These are phyloP conservation scores for Ophiostoma novo-ulmi DNA, from an alignment of 2,329 filamentous ascomycete species.

Conservation along the genomic window DNA sequence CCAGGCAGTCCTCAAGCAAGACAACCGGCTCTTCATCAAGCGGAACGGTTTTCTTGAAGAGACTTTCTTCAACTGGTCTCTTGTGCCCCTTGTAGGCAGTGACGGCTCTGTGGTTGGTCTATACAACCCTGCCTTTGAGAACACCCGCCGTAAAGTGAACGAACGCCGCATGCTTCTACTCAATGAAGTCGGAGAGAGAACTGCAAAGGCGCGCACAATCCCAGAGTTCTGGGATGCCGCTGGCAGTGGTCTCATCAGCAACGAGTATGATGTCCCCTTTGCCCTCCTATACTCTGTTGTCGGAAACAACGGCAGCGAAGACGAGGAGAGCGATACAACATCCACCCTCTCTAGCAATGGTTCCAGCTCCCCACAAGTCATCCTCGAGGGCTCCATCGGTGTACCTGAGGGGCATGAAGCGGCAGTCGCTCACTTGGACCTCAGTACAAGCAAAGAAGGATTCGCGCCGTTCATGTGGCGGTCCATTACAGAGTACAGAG, in stretches of 20 bases:
- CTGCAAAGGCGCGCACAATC: slow-evolving; percentile 65
- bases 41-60: slow-evolving; percentile 69
- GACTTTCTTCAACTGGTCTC: slow-evolving; percentile 76
- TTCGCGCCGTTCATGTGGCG: slow-evolving; percentile 73
- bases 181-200: slow-evolving; percentile 70
- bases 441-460: slow-evolving; percentile 63
- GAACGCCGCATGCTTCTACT: slow-evolving; percentile 76
- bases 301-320: slow-evolving; percentile 34
- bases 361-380: slow-evolving; percentile 54
- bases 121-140: slow-evolving; percentile 78
- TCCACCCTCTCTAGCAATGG: slow-evolving; percentile 66
- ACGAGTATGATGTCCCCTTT: slow-evolving; percentile 71
- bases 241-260: slow-evolving; percentile 63
- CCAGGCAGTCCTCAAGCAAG: slow-evolving; percentile 78
- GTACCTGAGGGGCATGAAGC: slow-evolving; percentile 59
- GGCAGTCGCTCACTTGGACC: slow-evolving; percentile 58
- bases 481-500: slow-evolving; percentile 47
- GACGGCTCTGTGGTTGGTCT: slow-evolving; percentile 70
- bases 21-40: slow-evolving; percentile 68
- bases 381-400: slow-evolving; percentile 68
- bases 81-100: slow-evolving; percentile 69
- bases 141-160: slow-evolving; percentile 70
- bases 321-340: slow-evolving; percentile 66
- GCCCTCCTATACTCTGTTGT: slow-evolving; percentile 68
- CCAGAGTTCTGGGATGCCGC: slow-evolving; percentile 70